A percentile compares a stretch with the other conserved stretches of the same genome.
These are phyloP conservation scores for Sugiyamaella xylanicola DNA, from an alignment of 1,139 yeast species.

Conservation along the genomic window DNA sequence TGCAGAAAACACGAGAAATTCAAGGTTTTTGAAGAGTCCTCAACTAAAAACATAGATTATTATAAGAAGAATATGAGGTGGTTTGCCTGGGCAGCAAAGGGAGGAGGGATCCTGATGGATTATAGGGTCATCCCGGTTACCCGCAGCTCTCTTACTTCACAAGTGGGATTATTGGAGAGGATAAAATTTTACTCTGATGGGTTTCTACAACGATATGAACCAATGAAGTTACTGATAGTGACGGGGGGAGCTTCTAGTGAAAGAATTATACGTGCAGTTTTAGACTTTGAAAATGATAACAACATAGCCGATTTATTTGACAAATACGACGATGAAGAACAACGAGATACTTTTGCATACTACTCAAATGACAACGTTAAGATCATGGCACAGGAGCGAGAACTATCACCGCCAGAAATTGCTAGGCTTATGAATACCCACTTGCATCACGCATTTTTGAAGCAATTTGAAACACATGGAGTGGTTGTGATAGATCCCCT, in stretches of 20 bases:
- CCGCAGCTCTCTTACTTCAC: conserved; percentile 14
- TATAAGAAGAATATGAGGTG: conserved; percentile 23
- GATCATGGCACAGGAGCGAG: conserved; percentile 25
- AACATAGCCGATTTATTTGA: conserved; percentile 24
- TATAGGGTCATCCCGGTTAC: conserved; percentile 35
- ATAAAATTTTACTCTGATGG: conserved; percentile 25
- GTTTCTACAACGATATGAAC: conserved; percentile 23
- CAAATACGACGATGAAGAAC: conserved; percentile 25
- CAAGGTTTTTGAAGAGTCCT: conserved; percentile 22
- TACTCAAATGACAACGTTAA: conserved; percentile 30
- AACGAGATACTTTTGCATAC: conserved; percentile 32
- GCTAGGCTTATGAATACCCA: conserved; percentile 35
- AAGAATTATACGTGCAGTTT: conserved; percentile 22
- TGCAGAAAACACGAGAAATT: conserved; percentile 31
- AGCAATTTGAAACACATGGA: conserved; percentile 31
- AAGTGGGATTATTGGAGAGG: conserved; percentile 18
- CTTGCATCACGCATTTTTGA: conserved; percentile 34
- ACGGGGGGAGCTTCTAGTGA: conserved; percentile 20
- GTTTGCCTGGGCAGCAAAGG: conserved; percentile 38
- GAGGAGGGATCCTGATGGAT: conserved; percentile 38
- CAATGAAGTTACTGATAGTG: conserved; percentile 27
- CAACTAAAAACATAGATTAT: conserved; percentile 15
- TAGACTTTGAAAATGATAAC: conserved; percentile 24
- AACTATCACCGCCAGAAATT: conserved; percentile 24
- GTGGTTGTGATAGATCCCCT: conserved; percentile 33